Evolutionary conservation across 1,139 yeast species (phyloP).

Genomic region (Yamadazyma atmosphaerica): DNA sequence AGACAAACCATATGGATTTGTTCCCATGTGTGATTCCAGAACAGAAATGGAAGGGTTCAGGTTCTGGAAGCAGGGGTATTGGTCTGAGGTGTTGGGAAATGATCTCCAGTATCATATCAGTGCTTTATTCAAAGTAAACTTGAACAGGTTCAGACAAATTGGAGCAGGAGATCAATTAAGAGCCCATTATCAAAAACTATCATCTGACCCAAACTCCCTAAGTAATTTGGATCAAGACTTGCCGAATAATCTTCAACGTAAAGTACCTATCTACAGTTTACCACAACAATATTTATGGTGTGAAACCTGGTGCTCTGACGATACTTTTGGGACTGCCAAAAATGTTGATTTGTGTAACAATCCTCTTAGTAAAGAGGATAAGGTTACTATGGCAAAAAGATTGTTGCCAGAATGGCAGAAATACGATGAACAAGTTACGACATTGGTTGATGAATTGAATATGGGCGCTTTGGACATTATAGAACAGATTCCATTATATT

Average conservation of each 20-base stretch:
- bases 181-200: constrained; percentile 80
- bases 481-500: constrained; percentile 2
- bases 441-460: not conserved
- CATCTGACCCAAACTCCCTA: constrained; percentile 77
- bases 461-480: not conserved
- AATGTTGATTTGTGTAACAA: constrained; percentile 84
- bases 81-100: constrained; percentile 66
- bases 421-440: constrained; percentile 57
- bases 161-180: constrained; percentile 80
- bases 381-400: constrained; percentile 69
- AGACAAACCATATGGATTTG: constrained; percentile 82
- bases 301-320: constrained; percentile 89
- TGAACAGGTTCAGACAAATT: constrained; percentile 59
- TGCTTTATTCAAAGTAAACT: constrained; percentile 81
- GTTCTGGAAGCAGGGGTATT: constrained; percentile 94
- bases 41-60: constrained; percentile 80
- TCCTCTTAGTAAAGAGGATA: constrained; percentile 77
- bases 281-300: constrained; percentile 92
- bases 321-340: constrained; percentile 58
- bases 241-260: constrained; percentile 78
- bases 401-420: constrained; percentile 75
- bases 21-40: constrained; percentile 87
- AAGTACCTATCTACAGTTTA: constrained; percentile 66
- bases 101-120: constrained; percentile 75
- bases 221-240: constrained; percentile 89